phyloP scores from a whole-genome alignment of 805 yeast species.

The Monosporozyma solicola region DNA sequence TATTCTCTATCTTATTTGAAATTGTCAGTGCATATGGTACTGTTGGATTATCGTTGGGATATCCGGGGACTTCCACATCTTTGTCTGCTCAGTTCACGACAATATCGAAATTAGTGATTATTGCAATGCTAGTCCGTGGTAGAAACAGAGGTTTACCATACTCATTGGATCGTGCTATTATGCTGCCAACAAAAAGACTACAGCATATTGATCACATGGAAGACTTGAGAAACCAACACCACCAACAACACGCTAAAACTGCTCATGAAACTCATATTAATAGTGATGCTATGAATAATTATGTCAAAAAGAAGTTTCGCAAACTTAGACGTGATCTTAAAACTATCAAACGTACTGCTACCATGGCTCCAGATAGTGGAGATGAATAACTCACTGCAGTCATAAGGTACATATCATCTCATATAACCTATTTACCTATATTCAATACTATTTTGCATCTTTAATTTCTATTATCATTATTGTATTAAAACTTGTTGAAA shows the following conservation, averaged over 20 bases:
- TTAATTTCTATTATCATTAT: background rate
- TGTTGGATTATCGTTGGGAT: constrained; percentile 86
- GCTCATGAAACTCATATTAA: background rate
- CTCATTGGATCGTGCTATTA: constrained; percentile 84
- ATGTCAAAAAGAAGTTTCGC: constrained; percentile 11
- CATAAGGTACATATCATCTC: background rate
- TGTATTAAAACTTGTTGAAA: background rate
- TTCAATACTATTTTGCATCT: background rate
- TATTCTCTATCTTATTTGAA: constrained; percentile 73
- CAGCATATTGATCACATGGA: constrained; percentile 50
- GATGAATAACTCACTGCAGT: background rate
- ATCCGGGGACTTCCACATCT: constrained; percentile 56
- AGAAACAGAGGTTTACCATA: constrained; percentile 95
- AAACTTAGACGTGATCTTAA: background rate
- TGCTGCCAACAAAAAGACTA: constrained; percentile 65
- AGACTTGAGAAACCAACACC: constrained; percentile 21
- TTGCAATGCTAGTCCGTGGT: constrained; percentile 88
- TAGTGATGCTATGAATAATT: constrained; percentile 22
- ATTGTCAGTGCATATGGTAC: constrained; percentile 94
- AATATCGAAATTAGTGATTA: constrained; percentile 72
- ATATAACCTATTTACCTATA: background rate
- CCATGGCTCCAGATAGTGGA: background rate
- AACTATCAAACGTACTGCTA: constrained; percentile 1
- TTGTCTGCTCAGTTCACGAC: constrained; percentile 65
- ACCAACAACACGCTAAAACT: background rate